Percentiles rank a stretch among this genome's conserved stretches.
Evolutionary conservation across 169 alveolate species (phyloP).

Genomic region (Eimeria brunetti): DNA sequence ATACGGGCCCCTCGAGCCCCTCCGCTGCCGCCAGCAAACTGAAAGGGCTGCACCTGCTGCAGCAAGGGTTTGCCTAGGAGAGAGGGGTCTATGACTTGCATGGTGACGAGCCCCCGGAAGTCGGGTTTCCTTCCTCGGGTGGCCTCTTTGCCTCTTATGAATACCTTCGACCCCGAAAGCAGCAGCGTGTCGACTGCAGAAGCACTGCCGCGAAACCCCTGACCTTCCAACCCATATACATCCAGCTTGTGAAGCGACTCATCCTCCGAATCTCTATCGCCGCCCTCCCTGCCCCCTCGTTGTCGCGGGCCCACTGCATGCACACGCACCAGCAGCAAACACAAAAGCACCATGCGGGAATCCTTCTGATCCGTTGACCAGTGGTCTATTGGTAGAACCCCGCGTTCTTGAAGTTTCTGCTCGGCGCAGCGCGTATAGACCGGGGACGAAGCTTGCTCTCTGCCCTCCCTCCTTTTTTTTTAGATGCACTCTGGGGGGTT

Average conservation of each 20-base stretch:
- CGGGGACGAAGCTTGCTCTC: background rate
- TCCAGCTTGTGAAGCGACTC: conserved; percentile 24
- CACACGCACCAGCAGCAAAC: background rate
- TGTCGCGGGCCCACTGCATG: conserved; percentile 6
- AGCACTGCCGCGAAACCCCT: background rate
- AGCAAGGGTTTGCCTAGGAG: conserved; percentile 4
- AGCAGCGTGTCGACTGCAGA: conserved; percentile 1
- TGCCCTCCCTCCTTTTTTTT: background rate
- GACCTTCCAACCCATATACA: background rate
- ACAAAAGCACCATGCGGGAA: background rate
- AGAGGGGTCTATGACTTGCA: conserved; percentile 51
- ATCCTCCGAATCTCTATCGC: conserved; percentile 1
- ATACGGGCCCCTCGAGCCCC: background rate
- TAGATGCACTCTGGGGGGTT: background rate
- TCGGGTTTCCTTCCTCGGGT: background rate
- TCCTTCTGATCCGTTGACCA: background rate
- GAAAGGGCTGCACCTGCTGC: conserved; percentile 26
- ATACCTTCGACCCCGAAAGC: conserved; percentile 40
- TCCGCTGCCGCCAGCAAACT: conserved; percentile 16
- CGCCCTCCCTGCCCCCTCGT: background rate
- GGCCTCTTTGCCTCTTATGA: conserved; percentile 6
- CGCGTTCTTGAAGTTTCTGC: background rate
- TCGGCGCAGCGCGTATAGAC: background rate
- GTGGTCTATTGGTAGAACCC: background rate
- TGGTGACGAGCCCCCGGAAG: conserved; percentile 31